phyloP scores from a whole-genome alignment of 164 flowering plant genomes.

The Annona squamosa region DNA sequence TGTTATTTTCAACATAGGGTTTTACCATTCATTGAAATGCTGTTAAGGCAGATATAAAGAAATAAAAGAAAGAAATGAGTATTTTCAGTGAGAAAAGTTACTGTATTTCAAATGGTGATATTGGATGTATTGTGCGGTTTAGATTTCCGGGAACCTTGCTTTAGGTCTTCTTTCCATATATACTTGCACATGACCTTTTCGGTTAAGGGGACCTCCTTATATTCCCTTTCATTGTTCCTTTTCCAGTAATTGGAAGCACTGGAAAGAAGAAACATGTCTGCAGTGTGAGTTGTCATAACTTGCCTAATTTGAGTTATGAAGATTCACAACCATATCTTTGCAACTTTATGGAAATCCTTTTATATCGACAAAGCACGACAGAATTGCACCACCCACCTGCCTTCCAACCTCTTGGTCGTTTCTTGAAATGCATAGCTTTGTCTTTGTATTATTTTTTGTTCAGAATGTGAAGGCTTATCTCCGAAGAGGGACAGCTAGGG shows the following conservation, averaged over 20 bases:
- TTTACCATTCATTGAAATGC: too few relatives aligned
- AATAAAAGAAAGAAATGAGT: too few relatives aligned
- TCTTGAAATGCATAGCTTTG: too few relatives aligned
- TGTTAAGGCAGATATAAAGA: too few relatives aligned
- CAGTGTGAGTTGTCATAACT: neutral
- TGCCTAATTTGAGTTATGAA: too few relatives aligned
- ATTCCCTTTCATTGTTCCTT: neutral
- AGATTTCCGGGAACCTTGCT: neutral
- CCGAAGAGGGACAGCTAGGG: constrained; percentile 92
- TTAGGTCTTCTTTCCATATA: neutral
- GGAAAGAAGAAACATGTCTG: neutral
- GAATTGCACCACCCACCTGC: neutral
- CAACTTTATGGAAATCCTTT: neutral
- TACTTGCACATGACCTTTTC: neutral
- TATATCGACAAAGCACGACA: neutral
- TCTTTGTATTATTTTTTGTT: neutral
- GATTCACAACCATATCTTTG: neutral
- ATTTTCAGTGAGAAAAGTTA: too few relatives aligned
- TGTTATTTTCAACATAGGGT: too few relatives aligned
- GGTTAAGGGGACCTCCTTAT: neutral
- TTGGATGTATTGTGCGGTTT: neutral
- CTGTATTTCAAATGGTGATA: neutral
- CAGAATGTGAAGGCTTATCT: constrained; percentile 92
- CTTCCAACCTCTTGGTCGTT: neutral
- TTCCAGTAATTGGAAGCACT: neutral